Percentiles rank a stretch among this genome's conserved stretches.
phyloP scores from a whole-genome alignment of 176 grass and related monocot genomes.

The Oropetium thomaeum region DNA sequence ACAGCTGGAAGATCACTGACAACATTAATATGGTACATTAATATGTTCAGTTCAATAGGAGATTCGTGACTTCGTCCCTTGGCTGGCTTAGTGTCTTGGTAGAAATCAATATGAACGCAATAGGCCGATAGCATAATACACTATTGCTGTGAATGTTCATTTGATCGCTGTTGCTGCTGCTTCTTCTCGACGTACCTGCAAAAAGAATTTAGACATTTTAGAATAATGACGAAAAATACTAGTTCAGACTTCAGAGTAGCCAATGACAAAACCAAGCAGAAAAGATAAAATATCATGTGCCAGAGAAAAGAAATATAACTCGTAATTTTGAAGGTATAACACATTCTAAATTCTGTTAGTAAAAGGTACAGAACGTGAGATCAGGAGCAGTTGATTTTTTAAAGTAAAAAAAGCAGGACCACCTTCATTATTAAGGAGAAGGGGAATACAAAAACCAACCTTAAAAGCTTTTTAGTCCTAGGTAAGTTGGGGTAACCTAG shows the following conservation, averaged over 20 bases:
- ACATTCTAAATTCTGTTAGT: too few relatives aligned
- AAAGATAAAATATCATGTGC: not conserved
- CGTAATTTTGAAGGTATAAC: not conserved
- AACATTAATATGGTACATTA: not conserved
- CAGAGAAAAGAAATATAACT: not conserved
- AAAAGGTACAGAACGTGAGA: not conserved
- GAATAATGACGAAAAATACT: not conserved
- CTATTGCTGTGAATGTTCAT: constrained; percentile 27
- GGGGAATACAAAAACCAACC: not conserved
- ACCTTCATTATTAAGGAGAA: not conserved
- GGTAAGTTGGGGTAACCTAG: too few relatives aligned
- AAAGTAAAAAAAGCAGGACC: not conserved
- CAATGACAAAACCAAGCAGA: not conserved
- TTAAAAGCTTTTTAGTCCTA: not conserved
- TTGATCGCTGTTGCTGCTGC: constrained; percentile 32
- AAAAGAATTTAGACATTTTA: not conserved
- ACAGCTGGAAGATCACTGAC: not conserved
- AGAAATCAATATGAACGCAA: not conserved
- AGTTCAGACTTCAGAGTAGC: too few relatives aligned
- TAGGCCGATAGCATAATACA: not conserved
- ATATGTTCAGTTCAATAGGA: not conserved
- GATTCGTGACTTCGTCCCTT: not conserved
- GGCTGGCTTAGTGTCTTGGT: not conserved
- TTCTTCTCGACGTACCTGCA: constrained; percentile 41
- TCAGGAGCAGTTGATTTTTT: not conserved